These are phyloP conservation scores for Phoma sp. DNA, from an alignment of 2,329 filamentous ascomycete genomes.

Conservation along the genomic window DNA sequence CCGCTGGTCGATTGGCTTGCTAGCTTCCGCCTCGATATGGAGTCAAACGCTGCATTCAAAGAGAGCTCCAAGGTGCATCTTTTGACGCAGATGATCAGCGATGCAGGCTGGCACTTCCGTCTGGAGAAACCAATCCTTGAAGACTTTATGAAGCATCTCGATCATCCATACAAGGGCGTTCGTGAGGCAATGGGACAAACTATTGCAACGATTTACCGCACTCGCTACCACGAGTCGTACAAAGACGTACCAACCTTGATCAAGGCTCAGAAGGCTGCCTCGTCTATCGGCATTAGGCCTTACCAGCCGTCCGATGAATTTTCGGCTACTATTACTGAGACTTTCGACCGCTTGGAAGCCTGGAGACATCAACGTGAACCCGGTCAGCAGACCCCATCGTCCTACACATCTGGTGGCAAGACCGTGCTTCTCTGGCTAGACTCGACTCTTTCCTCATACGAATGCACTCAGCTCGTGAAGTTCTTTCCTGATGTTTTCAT, in stretches of 20 bases:
- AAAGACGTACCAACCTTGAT: conserved; percentile 77
- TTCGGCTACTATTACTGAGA: conserved; percentile 69
- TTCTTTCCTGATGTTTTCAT: conserved; percentile 93
- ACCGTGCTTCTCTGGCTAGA: conserved; percentile 96
- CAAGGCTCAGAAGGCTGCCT: conserved; percentile 76
- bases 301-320: conserved; percentile 82
- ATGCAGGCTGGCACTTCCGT: conserved; percentile 96
- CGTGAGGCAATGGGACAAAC: conserved; percentile 93
- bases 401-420: conserved; percentile 95
- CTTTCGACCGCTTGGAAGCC: conserved; percentile 79
- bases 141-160: conserved; percentile 87
- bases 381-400: conserved; percentile 89
- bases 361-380: conserved; percentile 86
- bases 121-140: conserved; percentile 85
- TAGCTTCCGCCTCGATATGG: conserved; percentile 89
- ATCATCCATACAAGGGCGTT: conserved; percentile 97
- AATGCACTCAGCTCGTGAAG: conserved; percentile 86
- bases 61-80: conserved; percentile 96
- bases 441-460: conserved; percentile 84
- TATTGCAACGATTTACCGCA: conserved; percentile 85
- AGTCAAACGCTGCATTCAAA: conserved; percentile 96
- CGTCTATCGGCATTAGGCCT: conserved; percentile 82
- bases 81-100: conserved; percentile 83
- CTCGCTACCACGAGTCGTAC: conserved; percentile 93
- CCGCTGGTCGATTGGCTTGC: conserved; percentile 84